Conservation (phyloP, 352 stramenopile species). For the Elongisporangium anandrum region DNA sequence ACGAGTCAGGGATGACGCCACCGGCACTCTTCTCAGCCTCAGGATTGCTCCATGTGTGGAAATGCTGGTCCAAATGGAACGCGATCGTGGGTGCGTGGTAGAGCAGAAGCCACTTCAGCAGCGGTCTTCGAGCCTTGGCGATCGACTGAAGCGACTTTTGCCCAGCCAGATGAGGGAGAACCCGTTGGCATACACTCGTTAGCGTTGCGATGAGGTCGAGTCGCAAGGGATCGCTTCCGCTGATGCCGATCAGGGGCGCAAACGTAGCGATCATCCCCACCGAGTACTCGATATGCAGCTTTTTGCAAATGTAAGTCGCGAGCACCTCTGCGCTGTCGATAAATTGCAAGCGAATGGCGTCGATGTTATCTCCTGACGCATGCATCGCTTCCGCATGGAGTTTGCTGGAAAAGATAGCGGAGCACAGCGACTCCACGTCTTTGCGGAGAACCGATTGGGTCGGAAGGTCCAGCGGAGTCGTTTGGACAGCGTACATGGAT, state of each 20-base stretch:
- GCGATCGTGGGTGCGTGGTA: slow-evolving; percentile 65
- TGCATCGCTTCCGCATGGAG: slow-evolving; percentile 37
- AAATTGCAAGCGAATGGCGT: slow-evolving; percentile 59
- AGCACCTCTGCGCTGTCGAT: slow-evolving; percentile 76
- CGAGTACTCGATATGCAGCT: slow-evolving; percentile 51
- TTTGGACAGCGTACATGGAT: slow-evolving; percentile 72
- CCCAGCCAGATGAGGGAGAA: slow-evolving; percentile 45
- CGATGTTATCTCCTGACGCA: slow-evolving; percentile 30
- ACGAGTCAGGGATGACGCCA: slow-evolving; percentile 51
- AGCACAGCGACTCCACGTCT: slow-evolving; percentile 63
- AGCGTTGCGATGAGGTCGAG: slow-evolving; percentile 55
- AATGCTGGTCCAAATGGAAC: slow-evolving; percentile 76
- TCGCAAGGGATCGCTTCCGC: slow-evolving; percentile 64
- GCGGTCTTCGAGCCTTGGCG: slow-evolving; percentile 26
- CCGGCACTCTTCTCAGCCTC: slow-evolving; percentile 10
- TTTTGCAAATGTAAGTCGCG: slow-evolving; percentile 61
- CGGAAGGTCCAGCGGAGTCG: slow-evolving; percentile 47
- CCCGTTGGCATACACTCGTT: slow-evolving; percentile 31
- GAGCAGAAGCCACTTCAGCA: slow-evolving; percentile 71
- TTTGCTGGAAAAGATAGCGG: slow-evolving; percentile 53
- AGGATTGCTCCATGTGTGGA: slow-evolving; percentile 53
- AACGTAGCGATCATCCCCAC: slow-evolving; percentile 49
- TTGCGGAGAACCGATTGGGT: slow-evolving; percentile 55
- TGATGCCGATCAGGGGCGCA: slow-evolving; percentile 43
- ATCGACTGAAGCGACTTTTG: slow-evolving; percentile 13